phyloP scores from a whole-genome alignment of 1,139 yeast species.

The Taphrina sp. region DNA sequence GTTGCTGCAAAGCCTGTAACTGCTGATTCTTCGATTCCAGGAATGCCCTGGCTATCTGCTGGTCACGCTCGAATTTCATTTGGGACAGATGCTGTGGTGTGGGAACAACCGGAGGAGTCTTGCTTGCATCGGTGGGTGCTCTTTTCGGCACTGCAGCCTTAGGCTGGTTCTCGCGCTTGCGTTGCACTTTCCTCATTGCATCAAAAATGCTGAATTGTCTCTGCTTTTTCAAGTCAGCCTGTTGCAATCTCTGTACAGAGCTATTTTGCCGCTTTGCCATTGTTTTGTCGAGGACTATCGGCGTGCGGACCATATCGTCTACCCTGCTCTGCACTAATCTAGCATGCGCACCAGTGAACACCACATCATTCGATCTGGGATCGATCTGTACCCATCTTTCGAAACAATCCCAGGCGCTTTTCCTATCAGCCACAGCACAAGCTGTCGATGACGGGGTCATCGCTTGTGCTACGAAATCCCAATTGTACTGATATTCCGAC shows the following conservation, averaged over 20 bases:
- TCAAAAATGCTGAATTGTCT: slow-evolving; percentile 98
- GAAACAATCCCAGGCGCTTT: slow-evolving; percentile 99
- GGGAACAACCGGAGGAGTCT: slow-evolving; percentile 48
- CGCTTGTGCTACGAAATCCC: slow-evolving; percentile 87
- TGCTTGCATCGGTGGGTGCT: slow-evolving; percentile 11
- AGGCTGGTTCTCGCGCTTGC: slow-evolving; percentile 57
- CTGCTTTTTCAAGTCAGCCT: slow-evolving; percentile 51
- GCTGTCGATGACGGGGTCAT: slow-evolving; percentile 62
- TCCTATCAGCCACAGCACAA: slow-evolving; percentile 82
- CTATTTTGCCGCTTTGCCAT: not conserved
- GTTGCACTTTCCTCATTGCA: slow-evolving; percentile 85
- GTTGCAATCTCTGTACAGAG: not conserved
- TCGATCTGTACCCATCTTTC: slow-evolving; percentile 92
- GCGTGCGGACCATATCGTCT: slow-evolving; percentile 52
- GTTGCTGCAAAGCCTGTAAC: slow-evolving; percentile 35
- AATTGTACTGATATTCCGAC: slow-evolving; percentile 83
- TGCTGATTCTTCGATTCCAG: slow-evolving; percentile 51
- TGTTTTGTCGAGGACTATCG: slow-evolving; percentile 63
- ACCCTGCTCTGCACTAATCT: slow-evolving; percentile 86
- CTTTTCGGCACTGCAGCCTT: slow-evolving; percentile 28
- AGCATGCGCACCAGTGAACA: slow-evolving; percentile 79
- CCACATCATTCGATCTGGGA: slow-evolving; percentile 49
- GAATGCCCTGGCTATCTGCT: slow-evolving; percentile 72
- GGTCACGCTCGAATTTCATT: slow-evolving; percentile 80
- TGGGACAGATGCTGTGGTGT: slow-evolving; percentile 80